Evolutionary conservation across 805 yeast genomes (phyloP).

Genomic region (Sungouiozyma intestinalis): DNA sequence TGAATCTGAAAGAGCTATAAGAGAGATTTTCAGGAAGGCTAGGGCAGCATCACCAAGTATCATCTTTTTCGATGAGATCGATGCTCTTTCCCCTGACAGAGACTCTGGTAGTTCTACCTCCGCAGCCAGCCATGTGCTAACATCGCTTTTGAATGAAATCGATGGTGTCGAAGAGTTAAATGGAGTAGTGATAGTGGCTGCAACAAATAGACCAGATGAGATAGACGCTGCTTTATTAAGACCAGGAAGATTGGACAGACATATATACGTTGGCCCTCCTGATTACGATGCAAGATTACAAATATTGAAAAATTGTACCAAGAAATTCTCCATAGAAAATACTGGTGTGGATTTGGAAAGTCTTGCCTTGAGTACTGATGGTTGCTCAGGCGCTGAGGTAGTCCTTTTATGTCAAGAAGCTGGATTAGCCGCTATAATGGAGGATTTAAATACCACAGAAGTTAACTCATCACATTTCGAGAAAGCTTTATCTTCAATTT

Average conservation of each 20-base stretch:
- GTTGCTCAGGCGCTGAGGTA: conserved; percentile 96
- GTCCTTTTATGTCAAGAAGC: conserved; percentile 90
- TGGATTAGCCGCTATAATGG: conserved; percentile 89
- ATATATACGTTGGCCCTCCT: conserved; percentile 89
- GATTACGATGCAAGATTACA: conserved; percentile 70
- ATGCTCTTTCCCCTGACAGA: conserved; percentile 77
- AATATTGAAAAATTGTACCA: conserved; percentile 61
- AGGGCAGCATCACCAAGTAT: conserved; percentile 92
- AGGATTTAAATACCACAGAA: conserved; percentile 40
- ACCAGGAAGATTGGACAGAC: conserved; percentile 93
- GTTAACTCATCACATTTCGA: conserved; percentile 64
- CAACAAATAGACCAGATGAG: conserved; percentile 90
- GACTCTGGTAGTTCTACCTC: conserved; percentile 46
- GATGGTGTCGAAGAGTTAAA: conserved; percentile 95
- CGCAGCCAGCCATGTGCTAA: conserved; percentile 75
- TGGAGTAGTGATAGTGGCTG: conserved; percentile 91
- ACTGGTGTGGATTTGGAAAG: conserved; percentile 39
- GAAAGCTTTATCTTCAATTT: conserved; percentile 54
- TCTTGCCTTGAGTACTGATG: conserved; percentile 61
- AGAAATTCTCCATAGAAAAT: conserved; percentile 45
- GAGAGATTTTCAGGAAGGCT: conserved; percentile 89
- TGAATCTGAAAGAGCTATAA: conserved; percentile 84
- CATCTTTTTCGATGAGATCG: conserved; percentile 93
- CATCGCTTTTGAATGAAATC: conserved; percentile 85
- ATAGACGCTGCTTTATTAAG: conserved; percentile 88